Percentiles rank a stretch among this genome's conserved stretches.
These are phyloP conservation scores for Trichoderma citrinoviride DNA, from an alignment of 2,329 filamentous ascomycete genomes.

Conservation along the genomic window DNA sequence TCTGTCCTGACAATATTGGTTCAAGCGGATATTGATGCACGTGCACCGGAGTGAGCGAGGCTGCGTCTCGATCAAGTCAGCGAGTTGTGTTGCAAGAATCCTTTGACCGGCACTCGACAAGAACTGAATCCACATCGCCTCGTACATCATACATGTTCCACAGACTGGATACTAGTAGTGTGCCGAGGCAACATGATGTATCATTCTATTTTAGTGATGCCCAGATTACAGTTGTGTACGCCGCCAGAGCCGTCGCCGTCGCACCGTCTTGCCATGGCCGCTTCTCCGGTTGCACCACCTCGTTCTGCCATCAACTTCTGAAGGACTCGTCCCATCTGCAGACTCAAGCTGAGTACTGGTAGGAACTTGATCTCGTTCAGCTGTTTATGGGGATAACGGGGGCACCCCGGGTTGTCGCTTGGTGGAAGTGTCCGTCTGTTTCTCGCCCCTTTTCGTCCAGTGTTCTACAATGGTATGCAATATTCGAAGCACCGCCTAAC, in stretches of 20 bases:
- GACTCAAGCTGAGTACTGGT: neutral
- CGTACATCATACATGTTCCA: neutral
- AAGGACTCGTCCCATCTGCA: neutral
- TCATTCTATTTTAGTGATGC: neutral
- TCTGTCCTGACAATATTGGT: neutral
- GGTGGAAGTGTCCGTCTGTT: neutral
- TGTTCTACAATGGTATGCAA: neutral
- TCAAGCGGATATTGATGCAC: neutral
- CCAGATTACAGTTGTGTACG: neutral
- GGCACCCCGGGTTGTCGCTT: neutral
- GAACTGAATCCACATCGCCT: neutral
- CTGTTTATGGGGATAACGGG: neutral
- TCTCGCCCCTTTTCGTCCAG: neutral
- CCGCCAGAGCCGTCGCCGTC: neutral
- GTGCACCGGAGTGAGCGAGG: neutral
- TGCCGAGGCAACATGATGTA: neutral
- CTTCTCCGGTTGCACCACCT: conserved; percentile 11
- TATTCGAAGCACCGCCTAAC: neutral
- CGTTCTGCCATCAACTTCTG: neutral
- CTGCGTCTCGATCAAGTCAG: neutral
- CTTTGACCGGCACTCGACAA: neutral
- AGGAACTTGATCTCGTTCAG: neutral
- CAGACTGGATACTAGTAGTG: neutral
- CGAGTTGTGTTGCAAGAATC: neutral
- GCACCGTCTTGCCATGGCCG: neutral